Evolutionary conservation across 768 basidiomycete species (phyloP).

Genomic region (Rubroboletus pulcherrimus): DNA sequence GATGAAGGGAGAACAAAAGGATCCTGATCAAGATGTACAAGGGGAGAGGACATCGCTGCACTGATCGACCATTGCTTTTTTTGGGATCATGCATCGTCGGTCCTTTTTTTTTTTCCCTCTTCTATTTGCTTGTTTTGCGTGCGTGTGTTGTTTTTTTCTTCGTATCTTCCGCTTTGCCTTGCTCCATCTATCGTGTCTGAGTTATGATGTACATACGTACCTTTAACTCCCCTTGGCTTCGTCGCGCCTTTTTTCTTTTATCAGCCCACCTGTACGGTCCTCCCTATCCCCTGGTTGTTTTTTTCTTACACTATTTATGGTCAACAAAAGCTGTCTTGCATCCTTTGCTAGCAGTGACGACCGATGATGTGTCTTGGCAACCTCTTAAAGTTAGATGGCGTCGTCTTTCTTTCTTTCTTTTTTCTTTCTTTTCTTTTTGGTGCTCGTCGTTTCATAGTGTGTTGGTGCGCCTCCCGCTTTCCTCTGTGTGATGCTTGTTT

Average conservation of each 20-base stretch:
- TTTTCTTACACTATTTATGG: slow-evolving; percentile 24
- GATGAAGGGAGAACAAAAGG: not conserved
- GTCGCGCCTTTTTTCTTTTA: slow-evolving; percentile 1
- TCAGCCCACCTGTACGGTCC: slow-evolving; percentile 5
- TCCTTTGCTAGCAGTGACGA: not conserved
- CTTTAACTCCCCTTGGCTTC: not conserved
- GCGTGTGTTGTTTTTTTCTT: slow-evolving; percentile 2
- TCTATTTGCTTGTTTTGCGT: slow-evolving; percentile 3
- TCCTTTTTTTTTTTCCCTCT: not conserved
- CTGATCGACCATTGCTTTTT: slow-evolving; percentile 2
- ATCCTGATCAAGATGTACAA: slow-evolving; percentile 4
- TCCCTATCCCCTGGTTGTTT: not conserved
- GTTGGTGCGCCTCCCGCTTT: not conserved
- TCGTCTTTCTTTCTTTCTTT: not conserved
- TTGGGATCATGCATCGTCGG: slow-evolving; percentile 11
- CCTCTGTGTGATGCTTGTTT: not conserved
- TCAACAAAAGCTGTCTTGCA: slow-evolving; percentile 25
- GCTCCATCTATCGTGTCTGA: slow-evolving; percentile 11
- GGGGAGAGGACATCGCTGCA: slow-evolving; percentile 2
- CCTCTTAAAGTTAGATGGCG: not conserved
- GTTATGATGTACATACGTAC: slow-evolving; percentile 19
- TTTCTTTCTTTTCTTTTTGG: too few species aligned
- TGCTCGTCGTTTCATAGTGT: not conserved
- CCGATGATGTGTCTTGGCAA: not conserved
- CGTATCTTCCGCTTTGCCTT: slow-evolving; percentile 3